Evolutionary conservation across 179 eudicot genomes (phyloP), one percentile per base, ranked within the genome.

Genomic region (Camellia oleifera): DNA sequence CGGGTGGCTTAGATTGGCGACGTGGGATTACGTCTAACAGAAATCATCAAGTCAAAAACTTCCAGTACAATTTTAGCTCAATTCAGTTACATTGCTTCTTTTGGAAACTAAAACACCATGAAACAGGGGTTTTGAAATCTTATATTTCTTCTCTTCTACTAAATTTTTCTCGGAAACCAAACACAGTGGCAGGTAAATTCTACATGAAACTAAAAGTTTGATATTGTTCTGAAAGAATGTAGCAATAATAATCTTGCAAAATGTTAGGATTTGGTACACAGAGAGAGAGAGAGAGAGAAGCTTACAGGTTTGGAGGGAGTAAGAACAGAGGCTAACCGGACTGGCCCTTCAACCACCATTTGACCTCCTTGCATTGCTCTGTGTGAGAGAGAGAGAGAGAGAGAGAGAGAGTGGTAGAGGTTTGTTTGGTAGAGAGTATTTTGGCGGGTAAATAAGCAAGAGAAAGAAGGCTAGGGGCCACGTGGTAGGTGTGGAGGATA

Each of bases 301-400:
- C 52, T 56, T 85, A 85, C 92, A 65, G 89, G 75, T 82, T 82
- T 86, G 63, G 89, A 81, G 12, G 92, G 84, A 82, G 85, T 85
- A 57, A 89, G 92, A 75, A 89, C 89, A 72, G 92, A 81, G 75
- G 91, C 81, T 9, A 90, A 85, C 71, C 89, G 86, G 69, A 86
- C 69, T 17, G 91, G 87, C 74, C 86, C 92, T 15, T 90, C 92
- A 54, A 88, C 77, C 57, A 78, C 60, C 88, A 83, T 64, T 73
- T 90, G 89, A 74, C 88, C 89, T 3, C 89, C 87, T 76, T 86
- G 88, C 91, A 86, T 79, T 14, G 69, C 46, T 86, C 53, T 46
- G 42, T 5, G 72, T 14, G 76, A 42, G 74, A 62, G 73, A 54
- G 78, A 67, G 48, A 62, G 20, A 60, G 77, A 14, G 66, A 60